Percentiles rank a stretch among this genome's conserved stretches.
Evolutionary conservation across 305 asterid species (phyloP).

Genomic region (Euphrasia arctica): DNA sequence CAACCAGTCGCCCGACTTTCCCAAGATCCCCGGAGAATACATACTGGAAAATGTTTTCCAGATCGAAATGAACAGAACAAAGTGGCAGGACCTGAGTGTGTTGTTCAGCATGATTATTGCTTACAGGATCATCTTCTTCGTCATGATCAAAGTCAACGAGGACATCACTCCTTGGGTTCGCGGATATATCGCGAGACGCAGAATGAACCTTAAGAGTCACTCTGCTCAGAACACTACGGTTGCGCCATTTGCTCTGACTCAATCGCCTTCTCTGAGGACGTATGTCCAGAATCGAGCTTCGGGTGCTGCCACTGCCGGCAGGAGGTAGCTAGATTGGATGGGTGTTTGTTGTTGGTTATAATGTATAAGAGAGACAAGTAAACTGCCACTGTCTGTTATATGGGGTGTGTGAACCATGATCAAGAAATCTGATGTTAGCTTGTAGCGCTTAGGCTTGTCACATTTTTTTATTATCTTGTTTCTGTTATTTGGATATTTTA

Average conservation of each 20-base stretch:
- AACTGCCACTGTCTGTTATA: background rate
- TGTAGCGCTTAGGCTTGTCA: background rate
- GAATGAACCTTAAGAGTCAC: constrained; percentile 60
- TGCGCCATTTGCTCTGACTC: constrained; percentile 74
- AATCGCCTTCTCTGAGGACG: constrained; percentile 82
- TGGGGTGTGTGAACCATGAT: background rate
- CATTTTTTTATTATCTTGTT: too few relatives aligned
- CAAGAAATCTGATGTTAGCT: background rate
- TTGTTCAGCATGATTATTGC: constrained; percentile 78
- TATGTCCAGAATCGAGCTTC: constrained; percentile 42
- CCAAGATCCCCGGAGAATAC: constrained; percentile 89
- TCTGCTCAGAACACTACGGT: constrained; percentile 63
- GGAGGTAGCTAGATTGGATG: background rate
- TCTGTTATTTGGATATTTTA: background rate
- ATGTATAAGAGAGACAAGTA: too few relatives aligned
- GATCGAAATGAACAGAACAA: constrained; percentile 70
- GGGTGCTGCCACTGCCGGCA: background rate
- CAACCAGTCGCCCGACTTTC: constrained; percentile 73
- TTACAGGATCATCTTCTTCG: constrained; percentile 84
- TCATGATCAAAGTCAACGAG: constrained; percentile 88
- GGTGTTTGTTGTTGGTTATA: background rate
- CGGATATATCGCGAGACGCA: constrained; percentile 78
- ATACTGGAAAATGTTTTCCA: constrained; percentile 79
- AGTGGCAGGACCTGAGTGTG: constrained; percentile 84
- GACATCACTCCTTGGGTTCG: constrained; percentile 96